These are phyloP conservation scores for Phytophthora foliorum DNA, from an alignment of 352 stramenopile genomes.

Conservation along the genomic window DNA sequence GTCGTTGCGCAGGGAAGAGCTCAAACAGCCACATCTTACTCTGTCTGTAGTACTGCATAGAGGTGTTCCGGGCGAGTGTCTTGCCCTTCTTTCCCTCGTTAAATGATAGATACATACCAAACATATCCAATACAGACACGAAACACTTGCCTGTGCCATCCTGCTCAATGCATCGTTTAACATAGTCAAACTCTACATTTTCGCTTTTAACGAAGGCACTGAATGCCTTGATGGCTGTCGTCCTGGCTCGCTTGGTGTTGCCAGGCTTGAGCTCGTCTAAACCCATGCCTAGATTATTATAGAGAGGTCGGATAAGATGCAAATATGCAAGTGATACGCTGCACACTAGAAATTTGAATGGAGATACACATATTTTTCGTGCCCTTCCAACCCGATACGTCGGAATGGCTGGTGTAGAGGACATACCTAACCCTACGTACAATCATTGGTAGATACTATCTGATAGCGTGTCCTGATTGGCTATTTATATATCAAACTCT, in stretches of 20 bases:
- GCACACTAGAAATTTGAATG: not conserved
- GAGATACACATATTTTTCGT: not conserved
- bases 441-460: not conserved
- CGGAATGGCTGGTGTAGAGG: constrained; percentile 1
- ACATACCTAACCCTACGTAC: not conserved
- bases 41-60: constrained; percentile 1
- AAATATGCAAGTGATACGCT: constrained; percentile 2
- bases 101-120: constrained; percentile 7
- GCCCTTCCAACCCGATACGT: not conserved
- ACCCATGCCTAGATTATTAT: too few relatives aligned
- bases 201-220: not conserved
- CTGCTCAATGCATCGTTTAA: not conserved
- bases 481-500: not conserved
- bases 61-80: not conserved
- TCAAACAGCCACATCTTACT: not conserved
- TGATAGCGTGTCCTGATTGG: too few relatives aligned
- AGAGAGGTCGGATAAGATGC: not conserved
- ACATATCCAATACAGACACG: constrained; percentile 10
- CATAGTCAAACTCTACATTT: not conserved
- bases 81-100: constrained; percentile 4
- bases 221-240: not conserved
- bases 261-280: not conserved
- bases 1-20: not conserved
- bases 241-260: not conserved
- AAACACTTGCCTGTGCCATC: not conserved